Conservation (phyloP, 2,329 filamentous ascomycete genomes). For the Sarocladiaceae sp. region DNA sequence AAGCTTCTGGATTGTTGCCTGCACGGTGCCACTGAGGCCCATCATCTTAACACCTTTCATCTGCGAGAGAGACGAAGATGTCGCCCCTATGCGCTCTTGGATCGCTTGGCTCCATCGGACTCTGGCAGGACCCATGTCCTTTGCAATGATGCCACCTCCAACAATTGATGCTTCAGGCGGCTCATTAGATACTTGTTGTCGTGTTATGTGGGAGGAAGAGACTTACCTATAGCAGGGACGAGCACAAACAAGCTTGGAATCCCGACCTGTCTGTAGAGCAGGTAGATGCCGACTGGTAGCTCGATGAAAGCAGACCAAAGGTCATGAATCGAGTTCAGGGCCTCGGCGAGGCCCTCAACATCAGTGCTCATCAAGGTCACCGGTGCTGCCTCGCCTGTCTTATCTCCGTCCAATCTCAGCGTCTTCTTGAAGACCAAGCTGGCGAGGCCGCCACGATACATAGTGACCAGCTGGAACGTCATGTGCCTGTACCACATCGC, state of each 20-base stretch:
- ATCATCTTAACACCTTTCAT: constrained; percentile 41
- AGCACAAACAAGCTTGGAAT: constrained; percentile 21
- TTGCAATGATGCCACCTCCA: constrained; percentile 16
- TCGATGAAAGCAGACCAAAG: constrained; percentile 33
- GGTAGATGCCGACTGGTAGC: constrained; percentile 27
- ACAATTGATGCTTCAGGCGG: constrained; percentile 18
- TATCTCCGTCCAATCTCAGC: constrained; percentile 21
- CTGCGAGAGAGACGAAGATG: constrained; percentile 30
- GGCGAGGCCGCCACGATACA: constrained; percentile 28
- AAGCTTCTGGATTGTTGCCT: constrained; percentile 25
- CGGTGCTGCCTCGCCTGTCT: constrained; percentile 29
- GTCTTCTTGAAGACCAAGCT: constrained; percentile 46
- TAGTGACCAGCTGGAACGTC: constrained; percentile 28
- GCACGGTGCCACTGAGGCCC: constrained; percentile 29
- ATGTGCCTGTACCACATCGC: constrained; percentile 25
- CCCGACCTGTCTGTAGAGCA: constrained; percentile 29
- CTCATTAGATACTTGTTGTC: too few relatives aligned
- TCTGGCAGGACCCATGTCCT: constrained; percentile 25
- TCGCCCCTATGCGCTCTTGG: constrained; percentile 33
- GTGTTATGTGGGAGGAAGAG: too few relatives aligned
- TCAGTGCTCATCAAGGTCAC: constrained; percentile 41
- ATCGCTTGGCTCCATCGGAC: constrained; percentile 32
- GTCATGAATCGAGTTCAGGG: constrained; percentile 24
- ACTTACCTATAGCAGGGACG: constrained; percentile 21
- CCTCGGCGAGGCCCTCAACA: constrained; percentile 27